Percentiles rank a stretch among this genome's conserved stretches.
These are phyloP conservation scores for Alloteropsis angusta DNA, from an alignment of 202 grass and related monocot species.

Conservation along the genomic window DNA sequence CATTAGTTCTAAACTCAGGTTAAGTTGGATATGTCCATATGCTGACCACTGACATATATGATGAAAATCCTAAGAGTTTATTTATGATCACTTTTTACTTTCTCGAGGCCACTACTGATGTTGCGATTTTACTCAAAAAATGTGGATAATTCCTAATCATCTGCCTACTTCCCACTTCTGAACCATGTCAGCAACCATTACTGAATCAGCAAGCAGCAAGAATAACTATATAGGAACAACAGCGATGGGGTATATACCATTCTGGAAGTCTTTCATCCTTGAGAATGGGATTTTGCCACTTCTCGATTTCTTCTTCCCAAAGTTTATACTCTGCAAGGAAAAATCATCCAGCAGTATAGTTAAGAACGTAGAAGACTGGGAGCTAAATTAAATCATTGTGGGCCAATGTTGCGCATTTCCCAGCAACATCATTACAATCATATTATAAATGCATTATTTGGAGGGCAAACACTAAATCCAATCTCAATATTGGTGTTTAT, in stretches of 20 bases:
- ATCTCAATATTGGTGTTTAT: not conserved
- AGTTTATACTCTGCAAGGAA: constrained; percentile 60
- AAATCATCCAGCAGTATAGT: not conserved
- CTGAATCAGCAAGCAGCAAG: not conserved
- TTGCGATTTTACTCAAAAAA: not conserved
- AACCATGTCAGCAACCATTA: not conserved
- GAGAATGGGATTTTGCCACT: constrained; percentile 90
- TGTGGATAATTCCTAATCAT: not conserved
- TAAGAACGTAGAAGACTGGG: not conserved
- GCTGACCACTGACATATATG: not conserved
- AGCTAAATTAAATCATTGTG: not conserved
- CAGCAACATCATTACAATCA: not conserved
- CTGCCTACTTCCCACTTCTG: not conserved
- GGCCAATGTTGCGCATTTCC: not conserved
- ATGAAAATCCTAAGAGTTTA: not conserved
- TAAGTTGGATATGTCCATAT: constrained; percentile 2
- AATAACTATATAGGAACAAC: not conserved
- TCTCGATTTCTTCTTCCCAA: constrained; percentile 98
- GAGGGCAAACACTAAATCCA: not conserved
- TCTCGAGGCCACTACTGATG: not conserved
- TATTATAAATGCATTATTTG: not conserved
- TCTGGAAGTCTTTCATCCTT: constrained; percentile 78
- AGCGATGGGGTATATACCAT: constrained; percentile 44
- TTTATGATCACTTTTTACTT: not conserved
- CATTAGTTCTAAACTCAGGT: not conserved